These are phyloP conservation scores for Neurospora terricola DNA, from an alignment of 495 filamentous ascomycete species.

Conservation along the genomic window DNA sequence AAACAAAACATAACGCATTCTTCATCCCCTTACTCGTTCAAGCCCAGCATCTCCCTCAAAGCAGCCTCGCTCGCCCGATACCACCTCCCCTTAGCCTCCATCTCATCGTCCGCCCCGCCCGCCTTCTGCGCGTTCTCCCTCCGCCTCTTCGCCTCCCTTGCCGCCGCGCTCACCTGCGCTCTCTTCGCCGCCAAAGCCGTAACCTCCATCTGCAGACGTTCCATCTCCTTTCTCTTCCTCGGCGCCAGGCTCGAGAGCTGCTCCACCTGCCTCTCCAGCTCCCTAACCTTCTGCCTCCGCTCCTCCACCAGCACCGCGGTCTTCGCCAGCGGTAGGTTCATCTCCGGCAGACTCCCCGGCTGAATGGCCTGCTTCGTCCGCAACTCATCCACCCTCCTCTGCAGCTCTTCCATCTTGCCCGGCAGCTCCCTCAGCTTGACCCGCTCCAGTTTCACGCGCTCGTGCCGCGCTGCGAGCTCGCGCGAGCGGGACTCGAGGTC, in stretches of 20 bases:
- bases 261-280: conserved; percentile 59
- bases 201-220: conserved; percentile 62
- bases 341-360: conserved; percentile 15
- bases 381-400: conserved; percentile 47
- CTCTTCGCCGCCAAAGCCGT: conserved; percentile 60
- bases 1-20: background rate
- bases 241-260: conserved; percentile 54
- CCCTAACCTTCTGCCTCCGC: conserved; percentile 49
- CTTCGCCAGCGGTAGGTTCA: conserved; percentile 49
- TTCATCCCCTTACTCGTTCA: background rate
- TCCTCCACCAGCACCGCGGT: conserved; percentile 49
- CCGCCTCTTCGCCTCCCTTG: conserved; percentile 69
- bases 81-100: conserved; percentile 79
- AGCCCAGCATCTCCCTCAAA: conserved; percentile 54
- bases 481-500: conserved; percentile 61
- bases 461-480: conserved; percentile 48
- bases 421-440: conserved; percentile 52
- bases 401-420: conserved; percentile 48
- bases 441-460: conserved; percentile 53
- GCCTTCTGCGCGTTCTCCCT: conserved; percentile 45
- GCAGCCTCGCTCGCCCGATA: conserved; percentile 59
- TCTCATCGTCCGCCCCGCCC: conserved; percentile 61
- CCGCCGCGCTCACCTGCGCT: conserved; percentile 54
- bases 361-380: conserved; percentile 23
- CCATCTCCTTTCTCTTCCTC: conserved; percentile 62